Evolutionary conservation across 225 moss, liverwort and hornwort species (phyloP), one percentile per base, ranked within the genome.

Genomic region (Climacium dendroides): DNA sequence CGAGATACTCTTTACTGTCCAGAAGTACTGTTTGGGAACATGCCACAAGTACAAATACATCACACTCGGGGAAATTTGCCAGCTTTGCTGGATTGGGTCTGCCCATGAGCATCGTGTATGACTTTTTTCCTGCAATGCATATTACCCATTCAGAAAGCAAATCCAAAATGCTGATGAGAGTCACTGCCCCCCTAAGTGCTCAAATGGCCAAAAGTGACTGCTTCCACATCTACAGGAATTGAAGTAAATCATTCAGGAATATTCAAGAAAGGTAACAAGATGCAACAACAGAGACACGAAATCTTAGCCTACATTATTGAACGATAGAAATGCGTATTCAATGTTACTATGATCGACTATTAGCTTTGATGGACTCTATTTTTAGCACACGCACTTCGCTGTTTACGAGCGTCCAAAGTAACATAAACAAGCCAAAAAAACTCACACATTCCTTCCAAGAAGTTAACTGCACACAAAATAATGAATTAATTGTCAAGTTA

Each of bases 41-140:
- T 74, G 99, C 95, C 85, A 97, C 97, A 28, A 96, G 94, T 63
- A 99, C 97, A 91, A 99, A 99, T 34, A 97, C 92, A 82, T 99
- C 99, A 87, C 99, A 99, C 94, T 99, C 99, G 55, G 97, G 97
- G 83, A 99, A 99, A 50, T 99, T 99, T 81, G 99, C 99, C 64
- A 99, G 92, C 87, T 99, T 99, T 73, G 99, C 91, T 79, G 99
- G 99, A 91, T 95, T 99, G 74, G 99, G 97, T 89, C 97, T 96
- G 89, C 99, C 99, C 95, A 99, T 97, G 81, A 99, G 94, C 94
- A 99, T 87, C 53, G 94, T 94, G 61, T 99, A 99, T 48, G 96
- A 88, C 80, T 99, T 97, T 85, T 96, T 99, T 43, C 96, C 94
- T 93, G 91, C 85, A 85, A 74, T 57, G 55, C 24, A 78, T 16